These are phyloP conservation scores for Marasmius sp. DNA, from an alignment of 1,284 basidiomycete genomes.

Conservation along the genomic window DNA sequence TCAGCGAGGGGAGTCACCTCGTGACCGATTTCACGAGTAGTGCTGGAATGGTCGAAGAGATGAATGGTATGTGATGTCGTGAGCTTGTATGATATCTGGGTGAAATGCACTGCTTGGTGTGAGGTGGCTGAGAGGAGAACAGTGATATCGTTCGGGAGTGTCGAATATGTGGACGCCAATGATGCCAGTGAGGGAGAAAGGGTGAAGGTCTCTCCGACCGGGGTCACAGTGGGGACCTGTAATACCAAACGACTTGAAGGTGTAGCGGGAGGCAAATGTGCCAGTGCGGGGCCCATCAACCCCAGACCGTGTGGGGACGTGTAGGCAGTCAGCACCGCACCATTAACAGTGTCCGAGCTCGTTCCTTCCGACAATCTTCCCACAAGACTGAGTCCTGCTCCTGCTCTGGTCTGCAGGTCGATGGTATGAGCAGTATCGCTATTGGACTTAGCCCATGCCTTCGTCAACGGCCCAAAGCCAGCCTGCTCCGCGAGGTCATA, in stretches of 20 bases:
- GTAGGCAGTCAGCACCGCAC: conserved; percentile 70
- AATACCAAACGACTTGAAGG: conserved; percentile 68
- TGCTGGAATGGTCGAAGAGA: conserved; percentile 75
- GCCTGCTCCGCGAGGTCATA: conserved; percentile 81
- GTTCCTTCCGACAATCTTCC: conserved; percentile 80
- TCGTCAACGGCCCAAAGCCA: conserved; percentile 73
- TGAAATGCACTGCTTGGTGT: conserved; percentile 75
- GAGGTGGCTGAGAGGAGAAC: conserved; percentile 81
- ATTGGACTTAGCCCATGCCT: conserved; percentile 51
- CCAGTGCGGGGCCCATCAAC: conserved; percentile 73
- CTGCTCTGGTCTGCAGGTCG: conserved; percentile 81
- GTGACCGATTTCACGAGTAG: conserved; percentile 69
- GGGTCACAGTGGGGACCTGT: conserved; percentile 74
- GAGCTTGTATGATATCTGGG: conserved; percentile 65
- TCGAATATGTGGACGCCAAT: conserved; percentile 56
- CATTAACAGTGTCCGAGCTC: conserved; percentile 60
- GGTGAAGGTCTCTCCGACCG: conserved; percentile 63
- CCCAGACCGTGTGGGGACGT: conserved; percentile 76
- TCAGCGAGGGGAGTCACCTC: conserved; percentile 34
- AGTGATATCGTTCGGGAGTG: conserved; percentile 71
- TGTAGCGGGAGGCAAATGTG: conserved; percentile 62
- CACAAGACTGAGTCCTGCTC: conserved; percentile 82
- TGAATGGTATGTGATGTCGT: conserved; percentile 69
- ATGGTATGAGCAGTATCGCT: conserved; percentile 55
- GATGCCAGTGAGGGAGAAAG: conserved; percentile 74